These are phyloP conservation scores for Limonium bicolor DNA, from an alignment of 148 eudicot species.

Conservation along the genomic window DNA sequence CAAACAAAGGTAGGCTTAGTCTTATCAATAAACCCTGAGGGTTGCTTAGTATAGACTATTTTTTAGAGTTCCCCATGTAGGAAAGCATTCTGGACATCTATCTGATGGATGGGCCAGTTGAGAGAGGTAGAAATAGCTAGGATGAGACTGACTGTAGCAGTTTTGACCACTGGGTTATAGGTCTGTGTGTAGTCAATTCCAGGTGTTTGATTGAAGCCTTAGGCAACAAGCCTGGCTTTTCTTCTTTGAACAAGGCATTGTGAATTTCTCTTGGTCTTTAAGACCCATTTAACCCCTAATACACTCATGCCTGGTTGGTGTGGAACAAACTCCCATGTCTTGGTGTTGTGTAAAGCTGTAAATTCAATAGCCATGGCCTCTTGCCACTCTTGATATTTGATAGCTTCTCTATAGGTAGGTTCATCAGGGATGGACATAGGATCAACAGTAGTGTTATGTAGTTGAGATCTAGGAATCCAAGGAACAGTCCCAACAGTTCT, in stretches of 20 bases:
- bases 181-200: background rate
- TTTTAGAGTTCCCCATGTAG: background rate
- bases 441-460: no score
- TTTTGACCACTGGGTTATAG: no score
- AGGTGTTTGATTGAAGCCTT: background rate
- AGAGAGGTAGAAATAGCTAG: background rate
- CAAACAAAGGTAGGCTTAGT: background rate
- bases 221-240: background rate
- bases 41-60: no score
- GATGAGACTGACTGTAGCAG: background rate
- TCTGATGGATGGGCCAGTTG: background rate
- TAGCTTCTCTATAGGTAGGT: no score
- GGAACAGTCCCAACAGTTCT: no score
- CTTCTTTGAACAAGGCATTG: background rate
- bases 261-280: background rate
- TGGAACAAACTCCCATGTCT: background rate
- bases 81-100: background rate
- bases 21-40: background rate
- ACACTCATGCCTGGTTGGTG: background rate
- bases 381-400: background rate
- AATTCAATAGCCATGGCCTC: background rate
- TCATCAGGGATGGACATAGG: no score
- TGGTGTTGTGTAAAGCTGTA: background rate
- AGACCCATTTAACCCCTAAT: background rate
- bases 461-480: no score